Base-by-base conservation (phyloP, 306 rosid genomes). In the Heteromeles arbutifolia region DNA sequence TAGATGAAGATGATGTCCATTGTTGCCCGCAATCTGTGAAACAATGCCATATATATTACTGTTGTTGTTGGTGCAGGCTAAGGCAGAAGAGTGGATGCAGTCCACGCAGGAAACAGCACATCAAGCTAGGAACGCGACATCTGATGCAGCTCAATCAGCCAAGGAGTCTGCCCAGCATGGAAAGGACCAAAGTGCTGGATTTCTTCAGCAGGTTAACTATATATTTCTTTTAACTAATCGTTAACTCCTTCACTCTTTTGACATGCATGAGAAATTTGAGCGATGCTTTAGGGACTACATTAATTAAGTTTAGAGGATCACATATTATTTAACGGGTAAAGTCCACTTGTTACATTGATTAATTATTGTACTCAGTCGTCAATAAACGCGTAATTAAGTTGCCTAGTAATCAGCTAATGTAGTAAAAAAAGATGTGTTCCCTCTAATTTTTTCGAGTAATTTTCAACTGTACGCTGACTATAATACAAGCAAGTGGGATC, bases 111-210 rank as follows among this genome's bases (percentile, higher is more conserved):
- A 84, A 0, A 12, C 89, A 3, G 86, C 89, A 44, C 9, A 4
- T 4, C 83, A 82, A 45, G 85, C 86, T 0, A 28, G 32, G n/a
- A 82, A 88, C 18, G 78, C 10, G 79, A 81, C 89, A 34, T 15
- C 70, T 39, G 74, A 72, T 13, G 89, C 88, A 68, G 57, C 85
- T 24, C 72, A 83, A 75, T 79, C 88, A 41, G 26, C 86, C 17
- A 74, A 77, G 1, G 67, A 86, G 4, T 29, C 84, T 41, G 81
- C 82, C 50, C 78, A 85, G 18, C 53, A 62, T 21, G 74, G 69
- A 76, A 87, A 82, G 81, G 85, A 90, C 3, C 80, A 86, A 63
- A 77, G 84, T 73, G 78, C 86, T 43, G 86, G 92, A 52, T 82
- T 90, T 37, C 72, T 88, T 67, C 88, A 84, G 13, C 90, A 86